A percentile compares a stretch with the other conserved stretches of the same genome.
These are phyloP conservation scores for Allantophomopsis lycopodina DNA, from an alignment of 2,329 filamentous ascomycete species.

Conservation along the genomic window DNA sequence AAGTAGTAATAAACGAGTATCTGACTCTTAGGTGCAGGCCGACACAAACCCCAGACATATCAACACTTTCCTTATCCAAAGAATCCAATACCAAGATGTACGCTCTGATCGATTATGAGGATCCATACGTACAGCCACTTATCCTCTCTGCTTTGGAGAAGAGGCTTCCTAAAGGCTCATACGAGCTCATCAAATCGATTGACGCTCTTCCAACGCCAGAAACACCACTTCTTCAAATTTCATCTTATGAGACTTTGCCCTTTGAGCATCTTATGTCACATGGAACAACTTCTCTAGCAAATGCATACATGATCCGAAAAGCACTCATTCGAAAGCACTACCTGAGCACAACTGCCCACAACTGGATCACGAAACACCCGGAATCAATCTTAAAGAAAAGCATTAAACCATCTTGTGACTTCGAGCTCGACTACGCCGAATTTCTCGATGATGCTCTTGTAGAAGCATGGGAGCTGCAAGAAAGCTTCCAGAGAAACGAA, in stretches of 20 bases:
- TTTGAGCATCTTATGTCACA: constrained; percentile 61
- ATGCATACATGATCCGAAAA: constrained; percentile 92
- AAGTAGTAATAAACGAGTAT: constrained; percentile 3
- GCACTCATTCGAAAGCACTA: constrained; percentile 95
- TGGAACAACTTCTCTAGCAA: constrained; percentile 52
- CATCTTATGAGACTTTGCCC: constrained; percentile 75
- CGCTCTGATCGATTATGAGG: constrained; percentile 72
- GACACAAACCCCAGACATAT: not conserved
- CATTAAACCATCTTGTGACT: constrained; percentile 67
- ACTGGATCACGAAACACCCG: constrained; percentile 79
- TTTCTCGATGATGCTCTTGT: constrained; percentile 88
- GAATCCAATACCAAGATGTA: constrained; percentile 29
- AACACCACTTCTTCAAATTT: constrained; percentile 50
- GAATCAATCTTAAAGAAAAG: constrained; percentile 52
- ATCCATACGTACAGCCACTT: constrained; percentile 78
- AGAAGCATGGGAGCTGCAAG: constrained; percentile 77
- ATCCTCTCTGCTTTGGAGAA: constrained; percentile 59
- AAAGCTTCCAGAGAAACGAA: constrained; percentile 61
- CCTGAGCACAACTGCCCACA: constrained; percentile 66
- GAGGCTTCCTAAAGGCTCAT: constrained; percentile 38
- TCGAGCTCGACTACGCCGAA: constrained; percentile 93
- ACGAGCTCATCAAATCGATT: constrained; percentile 39
- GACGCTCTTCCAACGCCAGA: constrained; percentile 15
- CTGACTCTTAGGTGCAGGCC: constrained; percentile 11
- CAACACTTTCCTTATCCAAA: constrained; percentile 5